Conservation (phyloP, 495 filamentous ascomycete genomes). For the Penicillium argentinense region DNA sequence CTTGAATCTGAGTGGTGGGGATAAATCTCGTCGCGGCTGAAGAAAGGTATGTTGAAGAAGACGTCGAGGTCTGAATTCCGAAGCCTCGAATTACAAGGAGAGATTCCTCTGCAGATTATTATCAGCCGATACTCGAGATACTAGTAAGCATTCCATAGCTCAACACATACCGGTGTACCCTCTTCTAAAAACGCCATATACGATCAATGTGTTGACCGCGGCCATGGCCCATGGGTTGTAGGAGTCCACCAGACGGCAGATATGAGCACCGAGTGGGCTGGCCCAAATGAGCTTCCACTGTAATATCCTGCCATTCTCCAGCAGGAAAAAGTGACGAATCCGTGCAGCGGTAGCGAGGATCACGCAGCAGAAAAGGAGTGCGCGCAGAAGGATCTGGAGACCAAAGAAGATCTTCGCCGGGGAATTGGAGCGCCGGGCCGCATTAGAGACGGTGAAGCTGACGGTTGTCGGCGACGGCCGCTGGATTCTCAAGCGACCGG, state of each 20-base stretch:
- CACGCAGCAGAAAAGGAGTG: slow-evolving; percentile 41
- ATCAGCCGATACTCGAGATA: slow-evolving; percentile 22
- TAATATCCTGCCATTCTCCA: slow-evolving; percentile 21
- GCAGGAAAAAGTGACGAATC: slow-evolving; percentile 27
- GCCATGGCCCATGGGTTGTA: slow-evolving; percentile 33
- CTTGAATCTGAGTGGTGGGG: slow-evolving; percentile 84
- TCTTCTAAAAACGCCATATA: slow-evolving; percentile 51
- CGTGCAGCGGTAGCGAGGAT: slow-evolving; percentile 43
- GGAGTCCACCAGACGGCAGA: slow-evolving; percentile 36
- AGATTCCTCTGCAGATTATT: slow-evolving; percentile 63
- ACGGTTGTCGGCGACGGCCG: slow-evolving; percentile 84
- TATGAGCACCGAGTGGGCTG: slow-evolving; percentile 24
- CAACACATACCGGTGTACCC: slow-evolving; percentile 46
- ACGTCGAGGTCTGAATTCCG: slow-evolving; percentile 84
- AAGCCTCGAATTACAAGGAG: slow-evolving; percentile 85
- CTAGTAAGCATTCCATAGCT: background rate
- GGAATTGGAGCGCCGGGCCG: slow-evolving; percentile 54
- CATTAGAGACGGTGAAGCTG: slow-evolving; percentile 81
- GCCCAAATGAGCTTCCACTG: slow-evolving; percentile 37
- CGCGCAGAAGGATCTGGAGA: slow-evolving; percentile 49
- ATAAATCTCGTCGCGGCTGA: slow-evolving; percentile 82
- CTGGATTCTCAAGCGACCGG: slow-evolving; percentile 58
- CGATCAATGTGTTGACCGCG: slow-evolving; percentile 28
- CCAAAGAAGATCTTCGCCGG: slow-evolving; percentile 54
- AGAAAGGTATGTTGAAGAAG: slow-evolving; percentile 61